phyloP scores from a whole-genome alignment of 495 filamentous ascomycete genomes.

The Aspergillus sparsus region DNA sequence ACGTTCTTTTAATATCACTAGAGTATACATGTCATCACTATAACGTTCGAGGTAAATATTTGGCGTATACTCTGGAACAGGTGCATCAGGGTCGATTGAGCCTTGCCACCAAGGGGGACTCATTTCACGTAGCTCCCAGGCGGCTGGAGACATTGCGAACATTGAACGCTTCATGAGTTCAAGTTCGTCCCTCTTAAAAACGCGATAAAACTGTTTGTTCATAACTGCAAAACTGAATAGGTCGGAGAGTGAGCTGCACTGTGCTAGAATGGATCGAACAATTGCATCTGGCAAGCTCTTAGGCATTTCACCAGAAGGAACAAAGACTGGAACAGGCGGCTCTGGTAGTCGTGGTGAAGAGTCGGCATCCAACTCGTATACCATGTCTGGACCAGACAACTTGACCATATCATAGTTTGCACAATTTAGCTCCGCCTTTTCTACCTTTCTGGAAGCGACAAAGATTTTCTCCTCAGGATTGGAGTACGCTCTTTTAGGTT shows the following conservation, averaged over 20 bases:
- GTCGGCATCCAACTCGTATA: constrained; percentile 44
- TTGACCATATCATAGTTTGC: constrained; percentile 28
- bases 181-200: constrained; percentile 63
- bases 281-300: constrained; percentile 48
- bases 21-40: constrained; percentile 57
- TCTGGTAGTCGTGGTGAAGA: constrained; percentile 28
- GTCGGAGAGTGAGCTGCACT: constrained; percentile 55
- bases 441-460: constrained; percentile 25
- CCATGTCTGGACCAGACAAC: constrained; percentile 25
- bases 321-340: constrained; percentile 16
- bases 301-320: constrained; percentile 34
- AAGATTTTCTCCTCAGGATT: constrained; percentile 31
- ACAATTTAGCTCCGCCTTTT: constrained; percentile 17
- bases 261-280: constrained; percentile 52
- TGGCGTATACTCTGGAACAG: constrained; percentile 59
- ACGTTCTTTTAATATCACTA: constrained; percentile 59
- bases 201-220: constrained; percentile 59
- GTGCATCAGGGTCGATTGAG: constrained; percentile 45
- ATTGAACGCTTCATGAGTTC: constrained; percentile 56
- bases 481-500: constrained; percentile 6
- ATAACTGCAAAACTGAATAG: constrained; percentile 58
- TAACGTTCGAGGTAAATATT: constrained; percentile 57
- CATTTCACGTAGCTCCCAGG: constrained; percentile 67
- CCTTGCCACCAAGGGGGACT: constrained; percentile 54
- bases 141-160: constrained; percentile 59